A percentile compares a stretch with the other conserved stretches of the same genome.
These are phyloP conservation scores for Ustilago loliicola DNA, from an alignment of 1,284 basidiomycete genomes.

Conservation along the genomic window DNA sequence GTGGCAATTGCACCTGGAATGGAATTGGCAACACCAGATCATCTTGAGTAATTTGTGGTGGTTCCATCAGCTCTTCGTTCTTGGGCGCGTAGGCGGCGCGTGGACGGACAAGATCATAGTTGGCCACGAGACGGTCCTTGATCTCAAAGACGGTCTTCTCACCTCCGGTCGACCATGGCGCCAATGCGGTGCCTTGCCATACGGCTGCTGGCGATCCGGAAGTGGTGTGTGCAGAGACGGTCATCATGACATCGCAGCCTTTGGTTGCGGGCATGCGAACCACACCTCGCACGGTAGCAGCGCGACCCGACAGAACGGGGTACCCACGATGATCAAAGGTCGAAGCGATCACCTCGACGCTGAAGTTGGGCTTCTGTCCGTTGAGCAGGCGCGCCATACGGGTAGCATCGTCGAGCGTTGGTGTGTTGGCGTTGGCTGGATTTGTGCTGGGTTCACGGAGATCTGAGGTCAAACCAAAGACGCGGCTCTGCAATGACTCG, in stretches of 20 bases:
- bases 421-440: slow-evolving; percentile 6
- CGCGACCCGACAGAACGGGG: slow-evolving; percentile 56
- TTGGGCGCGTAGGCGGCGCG: slow-evolving; percentile 42
- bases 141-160: slow-evolving; percentile 59
- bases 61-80: slow-evolving; percentile 51
- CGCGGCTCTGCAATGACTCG: slow-evolving; percentile 32
- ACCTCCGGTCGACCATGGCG: slow-evolving; percentile 47
- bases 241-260: slow-evolving; percentile 60
- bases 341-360: slow-evolving; percentile 60
- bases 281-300: slow-evolving; percentile 48
- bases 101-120: slow-evolving; percentile 47
- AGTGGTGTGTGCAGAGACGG: slow-evolving; percentile 62
- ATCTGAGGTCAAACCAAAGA: slow-evolving; percentile 48
- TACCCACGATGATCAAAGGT: slow-evolving; percentile 62
- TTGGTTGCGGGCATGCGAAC: slow-evolving; percentile 52
- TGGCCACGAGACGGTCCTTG: slow-evolving; percentile 49
- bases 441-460: slow-evolving; percentile 34
- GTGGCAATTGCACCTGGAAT: slow-evolving; percentile 58
- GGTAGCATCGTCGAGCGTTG: slow-evolving; percentile 32
- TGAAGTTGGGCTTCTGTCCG: slow-evolving; percentile 52
- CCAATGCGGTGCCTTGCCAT: slow-evolving; percentile 61
- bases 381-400: slow-evolving; percentile 39
- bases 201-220: slow-evolving; percentile 61
- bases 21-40: slow-evolving; percentile 57
- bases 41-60: slow-evolving; percentile 46